These are phyloP conservation scores for Lunularia cruciata DNA, from an alignment of 225 moss, liverwort and hornwort genomes.

Conservation along the genomic window DNA sequence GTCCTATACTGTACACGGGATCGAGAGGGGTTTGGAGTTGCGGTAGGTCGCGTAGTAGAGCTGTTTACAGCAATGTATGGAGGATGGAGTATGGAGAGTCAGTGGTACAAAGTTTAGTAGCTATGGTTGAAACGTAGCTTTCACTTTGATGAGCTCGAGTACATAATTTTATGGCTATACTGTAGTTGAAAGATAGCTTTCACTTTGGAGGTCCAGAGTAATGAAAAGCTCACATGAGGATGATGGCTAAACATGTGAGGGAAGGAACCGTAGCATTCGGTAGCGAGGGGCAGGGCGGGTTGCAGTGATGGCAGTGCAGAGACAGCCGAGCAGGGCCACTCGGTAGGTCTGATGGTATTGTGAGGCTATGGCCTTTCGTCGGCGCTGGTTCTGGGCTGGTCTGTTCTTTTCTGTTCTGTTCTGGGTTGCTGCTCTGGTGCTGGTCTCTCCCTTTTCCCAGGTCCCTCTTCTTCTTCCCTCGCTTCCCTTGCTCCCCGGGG, in stretches of 20 bases:
- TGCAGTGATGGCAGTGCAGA: constrained; percentile 11
- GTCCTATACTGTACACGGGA: no score
- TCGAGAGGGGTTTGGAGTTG: background rate
- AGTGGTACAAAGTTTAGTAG: no score
- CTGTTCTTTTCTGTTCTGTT: background rate
- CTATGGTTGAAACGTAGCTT: no score
- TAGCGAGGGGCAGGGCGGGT: background rate
- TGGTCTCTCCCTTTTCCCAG: background rate
- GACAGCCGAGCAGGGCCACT: constrained; percentile 25
- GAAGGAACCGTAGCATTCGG: background rate
- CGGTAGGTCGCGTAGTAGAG: no score
- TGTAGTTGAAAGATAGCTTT: background rate
- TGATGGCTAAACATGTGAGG: background rate
- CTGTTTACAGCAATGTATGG: background rate
- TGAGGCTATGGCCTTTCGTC: background rate
- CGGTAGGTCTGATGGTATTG: background rate
- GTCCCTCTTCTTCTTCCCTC: background rate
- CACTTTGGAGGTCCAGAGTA: constrained; percentile 1
- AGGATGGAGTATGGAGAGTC: background rate
- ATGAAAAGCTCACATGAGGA: background rate
- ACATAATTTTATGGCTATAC: constrained; percentile 4
- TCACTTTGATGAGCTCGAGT: no score
- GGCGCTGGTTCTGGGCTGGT: constrained; percentile 14
- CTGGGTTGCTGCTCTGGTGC: background rate
- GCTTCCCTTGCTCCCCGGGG: background rate